Evolutionary conservation across 2,329 filamentous ascomycete species (phyloP).

Genomic region (Aspergillus novoparasiticus): DNA sequence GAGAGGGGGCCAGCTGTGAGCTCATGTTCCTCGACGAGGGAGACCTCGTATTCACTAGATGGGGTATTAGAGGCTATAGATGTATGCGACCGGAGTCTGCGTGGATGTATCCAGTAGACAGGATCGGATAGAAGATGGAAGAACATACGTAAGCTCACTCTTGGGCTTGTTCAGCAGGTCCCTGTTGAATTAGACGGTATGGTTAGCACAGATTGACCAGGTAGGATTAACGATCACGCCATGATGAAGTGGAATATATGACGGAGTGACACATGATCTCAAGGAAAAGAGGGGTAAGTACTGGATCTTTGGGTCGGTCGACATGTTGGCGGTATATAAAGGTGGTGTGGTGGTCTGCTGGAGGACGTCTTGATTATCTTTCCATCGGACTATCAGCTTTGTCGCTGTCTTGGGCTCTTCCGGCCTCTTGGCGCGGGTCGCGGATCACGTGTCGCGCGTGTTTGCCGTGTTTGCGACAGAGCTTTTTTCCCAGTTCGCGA

Average conservation of each 20-base stretch:
- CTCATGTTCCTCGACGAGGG: constrained; percentile 77
- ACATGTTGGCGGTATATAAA: constrained; percentile 52
- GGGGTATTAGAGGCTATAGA: constrained; percentile 19
- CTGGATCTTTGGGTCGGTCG: constrained; percentile 71
- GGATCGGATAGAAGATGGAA: constrained; percentile 9
- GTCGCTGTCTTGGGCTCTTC: neutral
- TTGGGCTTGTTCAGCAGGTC: constrained; percentile 88
- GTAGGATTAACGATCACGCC: neutral
- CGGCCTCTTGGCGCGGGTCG: constrained; percentile 16
- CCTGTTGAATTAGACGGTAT: constrained; percentile 53
- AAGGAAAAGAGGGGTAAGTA: constrained; percentile 39
- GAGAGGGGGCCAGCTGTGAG: constrained; percentile 81
- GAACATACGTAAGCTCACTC: constrained; percentile 82
- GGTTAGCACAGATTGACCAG: constrained; percentile 13
- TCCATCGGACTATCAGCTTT: neutral
- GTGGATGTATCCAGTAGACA: constrained; percentile 10
- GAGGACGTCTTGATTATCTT: neutral
- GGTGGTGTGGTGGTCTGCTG: constrained; percentile 6
- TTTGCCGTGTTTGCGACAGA: constrained; percentile 31
- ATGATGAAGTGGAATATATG: constrained; percentile 21
- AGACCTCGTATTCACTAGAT: constrained; percentile 83
- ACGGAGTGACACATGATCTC: constrained; percentile 14
- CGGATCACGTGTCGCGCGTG: constrained; percentile 29
- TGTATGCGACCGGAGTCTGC: constrained; percentile 19
- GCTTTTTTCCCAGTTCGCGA: constrained; percentile 28